Evolutionary conservation across 2,329 filamentous ascomycete genomes (phyloP).

Genomic region (Claviceps quebecensis): DNA sequence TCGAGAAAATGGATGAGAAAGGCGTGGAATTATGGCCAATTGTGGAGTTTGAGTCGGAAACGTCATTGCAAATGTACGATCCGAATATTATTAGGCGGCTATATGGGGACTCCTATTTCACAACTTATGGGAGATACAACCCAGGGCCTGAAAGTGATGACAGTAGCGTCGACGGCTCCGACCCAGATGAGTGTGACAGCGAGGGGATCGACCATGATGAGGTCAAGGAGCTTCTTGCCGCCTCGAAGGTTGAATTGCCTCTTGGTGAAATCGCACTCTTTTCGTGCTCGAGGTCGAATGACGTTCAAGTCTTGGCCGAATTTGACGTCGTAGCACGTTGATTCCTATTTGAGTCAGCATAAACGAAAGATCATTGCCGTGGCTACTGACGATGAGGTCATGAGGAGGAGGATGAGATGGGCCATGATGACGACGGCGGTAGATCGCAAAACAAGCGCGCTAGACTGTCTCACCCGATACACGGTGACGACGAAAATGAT

Average conservation of each 20-base stretch:
- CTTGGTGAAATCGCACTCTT: neutral
- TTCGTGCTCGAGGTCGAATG: conserved; percentile 3
- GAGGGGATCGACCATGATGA: conserved; percentile 24
- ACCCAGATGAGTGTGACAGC: conserved; percentile 23
- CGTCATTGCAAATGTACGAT: conserved; percentile 8
- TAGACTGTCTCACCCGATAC: too few relatives aligned
- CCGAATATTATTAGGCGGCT: conserved; percentile 4
- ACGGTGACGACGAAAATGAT: too few relatives aligned
- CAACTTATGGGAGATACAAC: too few relatives aligned
- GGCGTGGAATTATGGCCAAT: too few relatives aligned
- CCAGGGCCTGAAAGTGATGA: neutral
- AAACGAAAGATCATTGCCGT: too few relatives aligned
- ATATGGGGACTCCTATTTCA: neutral
- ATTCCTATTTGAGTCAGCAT: conserved; percentile 5
- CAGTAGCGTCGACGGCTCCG: conserved; percentile 6
- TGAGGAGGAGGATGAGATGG: too few relatives aligned
- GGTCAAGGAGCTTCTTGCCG: conserved; percentile 12
- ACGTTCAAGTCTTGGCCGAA: conserved; percentile 4
- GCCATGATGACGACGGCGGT: too few relatives aligned
- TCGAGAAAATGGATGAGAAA: too few relatives aligned
- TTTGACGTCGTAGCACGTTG: too few relatives aligned
- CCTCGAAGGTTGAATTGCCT: conserved; percentile 7
- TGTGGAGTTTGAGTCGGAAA: too few relatives aligned
- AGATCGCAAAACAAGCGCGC: too few relatives aligned
- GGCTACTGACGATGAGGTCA: too few relatives aligned